Evolutionary conservation across 169 alveolate species (phyloP).

Genomic region (Babesia bovis): DNA sequence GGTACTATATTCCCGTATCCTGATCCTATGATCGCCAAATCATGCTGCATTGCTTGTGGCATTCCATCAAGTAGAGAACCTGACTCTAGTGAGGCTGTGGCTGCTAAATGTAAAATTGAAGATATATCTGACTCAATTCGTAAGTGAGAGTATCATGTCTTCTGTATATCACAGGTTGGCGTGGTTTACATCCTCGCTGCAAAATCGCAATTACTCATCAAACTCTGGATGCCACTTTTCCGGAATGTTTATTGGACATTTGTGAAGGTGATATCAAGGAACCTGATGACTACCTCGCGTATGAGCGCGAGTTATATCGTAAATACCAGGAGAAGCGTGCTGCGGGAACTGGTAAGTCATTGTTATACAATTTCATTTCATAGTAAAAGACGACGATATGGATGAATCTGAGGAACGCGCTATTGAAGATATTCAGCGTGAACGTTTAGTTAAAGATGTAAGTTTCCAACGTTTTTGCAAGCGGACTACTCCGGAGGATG

Average conservation of each 20-base stretch:
- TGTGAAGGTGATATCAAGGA: constrained; percentile 58
- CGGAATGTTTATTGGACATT: constrained; percentile 50
- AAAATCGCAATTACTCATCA: constrained; percentile 51
- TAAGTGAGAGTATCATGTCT: neutral
- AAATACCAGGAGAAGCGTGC: constrained; percentile 36
- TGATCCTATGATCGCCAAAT: constrained; percentile 11
- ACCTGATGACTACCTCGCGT: constrained; percentile 43
- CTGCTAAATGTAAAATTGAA: constrained; percentile 1
- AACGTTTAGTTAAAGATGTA: constrained; percentile 32
- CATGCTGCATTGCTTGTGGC: constrained; percentile 66
- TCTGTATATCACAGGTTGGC: constrained; percentile 7
- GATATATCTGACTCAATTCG: constrained; percentile 19
- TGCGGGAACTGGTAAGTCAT: constrained; percentile 28
- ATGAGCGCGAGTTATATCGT: constrained; percentile 49
- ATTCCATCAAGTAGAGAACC: constrained; percentile 39
- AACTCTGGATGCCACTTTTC: constrained; percentile 44
- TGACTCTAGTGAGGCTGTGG: neutral
- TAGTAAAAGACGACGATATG: constrained; percentile 30
- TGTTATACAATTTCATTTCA: neutral
- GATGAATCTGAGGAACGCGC: constrained; percentile 67
- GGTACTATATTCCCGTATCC: constrained; percentile 45
- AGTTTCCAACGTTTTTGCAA: constrained; percentile 54
- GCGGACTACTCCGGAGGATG: constrained; percentile 58
- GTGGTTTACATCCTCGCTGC: constrained; percentile 59
- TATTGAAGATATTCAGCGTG: constrained; percentile 55